phyloP scores from a whole-genome alignment of 2,329 filamentous ascomycete species.

The Westerdykella sp. region DNA sequence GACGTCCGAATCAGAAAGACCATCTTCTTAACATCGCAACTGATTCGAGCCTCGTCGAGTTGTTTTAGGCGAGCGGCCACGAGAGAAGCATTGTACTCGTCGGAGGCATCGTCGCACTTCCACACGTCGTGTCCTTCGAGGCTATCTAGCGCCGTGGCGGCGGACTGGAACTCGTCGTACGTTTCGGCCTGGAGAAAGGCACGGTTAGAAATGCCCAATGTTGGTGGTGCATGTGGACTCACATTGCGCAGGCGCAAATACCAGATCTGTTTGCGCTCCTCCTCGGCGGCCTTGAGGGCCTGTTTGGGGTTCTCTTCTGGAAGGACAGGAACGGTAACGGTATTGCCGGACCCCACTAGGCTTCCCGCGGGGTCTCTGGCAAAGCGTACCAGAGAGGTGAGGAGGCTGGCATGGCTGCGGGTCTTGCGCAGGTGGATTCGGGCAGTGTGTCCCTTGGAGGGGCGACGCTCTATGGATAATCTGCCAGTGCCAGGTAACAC shows the following conservation, averaged over 20 bases:
- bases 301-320: not conserved
- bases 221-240: conserved; percentile 27
- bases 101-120: conserved; percentile 63
- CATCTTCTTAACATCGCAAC: conserved; percentile 69
- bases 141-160: conserved; percentile 69
- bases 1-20: conserved; percentile 74
- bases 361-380: conserved; percentile 30
- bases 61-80: conserved; percentile 64
- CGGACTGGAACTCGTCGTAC: conserved; percentile 65
- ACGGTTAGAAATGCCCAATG: conserved; percentile 16
- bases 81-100: conserved; percentile 65
- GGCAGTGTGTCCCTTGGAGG: conserved; percentile 4
- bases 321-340: conserved; percentile 39
- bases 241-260: conserved; percentile 61
- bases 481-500: conserved; percentile 27
- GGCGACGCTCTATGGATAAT: conserved; percentile 18
- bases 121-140: conserved; percentile 76
- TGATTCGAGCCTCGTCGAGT: conserved; percentile 66
- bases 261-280: conserved; percentile 52
- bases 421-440: conserved; percentile 13
- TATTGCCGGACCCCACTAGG: conserved; percentile 15
- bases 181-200: conserved; percentile 53
- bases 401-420: conserved; percentile 27
- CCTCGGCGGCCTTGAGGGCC: conserved; percentile 17
- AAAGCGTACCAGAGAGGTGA: conserved; percentile 33